Evolutionary conservation across 2,329 filamentous ascomycete species (phyloP), one percentile per base, ranked within the genome.

Genomic region (Colletotrichum cereale): DNA sequence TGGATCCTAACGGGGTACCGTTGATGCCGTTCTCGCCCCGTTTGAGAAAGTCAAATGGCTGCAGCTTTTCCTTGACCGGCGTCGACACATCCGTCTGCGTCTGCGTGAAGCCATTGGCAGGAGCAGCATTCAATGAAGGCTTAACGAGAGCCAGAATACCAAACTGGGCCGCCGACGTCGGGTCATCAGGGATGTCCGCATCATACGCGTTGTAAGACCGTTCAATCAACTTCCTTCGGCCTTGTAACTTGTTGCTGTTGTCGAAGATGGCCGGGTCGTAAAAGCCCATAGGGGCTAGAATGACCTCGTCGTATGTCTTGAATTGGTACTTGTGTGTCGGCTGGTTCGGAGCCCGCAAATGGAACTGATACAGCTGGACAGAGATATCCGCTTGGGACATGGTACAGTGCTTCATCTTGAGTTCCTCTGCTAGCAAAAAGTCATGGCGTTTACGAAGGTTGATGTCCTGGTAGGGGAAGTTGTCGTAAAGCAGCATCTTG

Each of bases 401-500:
- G 3, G 95, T 97, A 80, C 94, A 97, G 78, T 94, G 92, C 79
- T 95, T 97, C 76, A 92, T 93, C 85, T 99, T 99, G 71, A 99
- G 86, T 83, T 99, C 96, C 81, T 99, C 96, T 2, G 96, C 96
- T 31, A 99, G 87, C 47, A 98, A 83, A 75, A 96, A 98, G 80
- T 99, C 96, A 78, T 98, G 97, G 58, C 96, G 90, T 65, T 95
- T 89, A 80, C 90, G 91, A 36, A 99, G 86, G 79, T 99, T 97
- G 83, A 99, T 97, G 26, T 98, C 95, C 58, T 92, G 89, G 80
- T 99, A 99, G 6, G 97, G 96, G 76, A 99, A 98, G 77, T 96
- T 93, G 80, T 98, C 95, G 81, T 93, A 95, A 2, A 99, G 89
- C 92, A 98, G 95, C 96, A 98, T 98, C 83, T 96, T 97, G 80